phyloP scores from a whole-genome alignment of 2,329 filamentous ascomycete genomes.

The Arachnomyces sp. region DNA sequence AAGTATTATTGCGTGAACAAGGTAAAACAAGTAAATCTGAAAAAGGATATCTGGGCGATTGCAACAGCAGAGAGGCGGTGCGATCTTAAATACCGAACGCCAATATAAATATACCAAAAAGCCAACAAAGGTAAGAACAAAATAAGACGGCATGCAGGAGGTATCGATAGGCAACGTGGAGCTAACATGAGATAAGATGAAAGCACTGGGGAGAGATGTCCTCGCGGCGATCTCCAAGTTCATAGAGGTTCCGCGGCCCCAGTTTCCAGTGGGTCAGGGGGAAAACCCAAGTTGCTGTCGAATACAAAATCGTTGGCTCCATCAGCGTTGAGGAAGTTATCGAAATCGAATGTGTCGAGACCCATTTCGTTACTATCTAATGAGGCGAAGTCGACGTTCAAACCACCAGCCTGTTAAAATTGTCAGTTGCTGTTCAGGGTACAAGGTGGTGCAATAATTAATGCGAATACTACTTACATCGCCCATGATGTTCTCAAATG shows the following conservation, averaged over 20 bases:
- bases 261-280: constrained; percentile 36
- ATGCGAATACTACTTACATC: constrained; percentile 25
- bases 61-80: no score
- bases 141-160: neutral
- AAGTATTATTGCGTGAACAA: no score
- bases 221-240: constrained; percentile 22
- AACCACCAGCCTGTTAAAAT: constrained; percentile 21
- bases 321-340: constrained; percentile 56
- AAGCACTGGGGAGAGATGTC: constrained; percentile 17
- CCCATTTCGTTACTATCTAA: constrained; percentile 38
- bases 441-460: no score
- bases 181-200: constrained; percentile 25
- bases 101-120: neutral
- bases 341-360: constrained; percentile 54
- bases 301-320: constrained; percentile 36
- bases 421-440: constrained; percentile 12
- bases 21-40: no score
- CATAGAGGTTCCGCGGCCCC: constrained; percentile 31
- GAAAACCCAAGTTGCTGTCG: constrained; percentile 31
- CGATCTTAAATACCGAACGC: no score
- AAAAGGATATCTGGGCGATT: no score
- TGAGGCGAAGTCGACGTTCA: constrained; percentile 37
- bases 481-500: neutral
- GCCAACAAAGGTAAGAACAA: neutral
- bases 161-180: no score